Percentiles rank a stretch among this genome's conserved stretches.
Conservation (phyloP, 164 flowering plant species). For the Pachysandra terminalis region DNA sequence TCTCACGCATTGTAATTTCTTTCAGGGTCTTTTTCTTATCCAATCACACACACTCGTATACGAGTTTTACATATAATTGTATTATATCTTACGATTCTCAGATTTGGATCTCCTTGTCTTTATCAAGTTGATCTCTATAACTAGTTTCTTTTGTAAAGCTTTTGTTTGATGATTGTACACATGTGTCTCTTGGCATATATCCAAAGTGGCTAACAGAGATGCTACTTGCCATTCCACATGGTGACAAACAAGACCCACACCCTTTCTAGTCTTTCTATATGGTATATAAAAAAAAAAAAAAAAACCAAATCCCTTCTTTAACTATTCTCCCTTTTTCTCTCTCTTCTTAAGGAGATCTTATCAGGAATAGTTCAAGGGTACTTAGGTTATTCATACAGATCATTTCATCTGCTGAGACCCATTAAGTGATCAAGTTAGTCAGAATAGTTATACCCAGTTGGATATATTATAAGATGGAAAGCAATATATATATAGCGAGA, state of each 20-base stretch:
- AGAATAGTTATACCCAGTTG: not conserved
- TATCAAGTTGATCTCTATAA: not conserved
- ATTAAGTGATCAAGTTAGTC: not conserved
- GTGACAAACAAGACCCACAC: not conserved
- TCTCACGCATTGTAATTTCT: not conserved
- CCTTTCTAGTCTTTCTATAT: not conserved
- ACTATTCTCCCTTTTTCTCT: not conserved
- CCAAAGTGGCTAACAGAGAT: not conserved
- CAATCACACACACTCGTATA: not conserved
- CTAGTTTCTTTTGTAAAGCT: not conserved
- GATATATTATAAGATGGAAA: not conserved
- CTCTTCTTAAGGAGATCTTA: not conserved
- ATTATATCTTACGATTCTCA: not conserved
- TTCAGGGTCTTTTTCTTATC: constrained; percentile 1
- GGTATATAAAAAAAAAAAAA: too few species aligned
- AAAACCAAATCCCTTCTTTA: not conserved
- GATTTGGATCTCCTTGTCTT: not conserved
- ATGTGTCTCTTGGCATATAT: not conserved
- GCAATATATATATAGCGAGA: not conserved
- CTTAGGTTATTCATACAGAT: constrained; percentile 9
- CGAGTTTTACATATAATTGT: not conserved
- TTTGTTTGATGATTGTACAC: not conserved
- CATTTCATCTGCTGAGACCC: constrained; percentile 5
- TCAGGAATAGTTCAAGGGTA: not conserved
- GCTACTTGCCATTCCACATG: not conserved